Conservation (phyloP, 225 moss, liverwort and hornwort species). For the Asterella californica region DNA sequence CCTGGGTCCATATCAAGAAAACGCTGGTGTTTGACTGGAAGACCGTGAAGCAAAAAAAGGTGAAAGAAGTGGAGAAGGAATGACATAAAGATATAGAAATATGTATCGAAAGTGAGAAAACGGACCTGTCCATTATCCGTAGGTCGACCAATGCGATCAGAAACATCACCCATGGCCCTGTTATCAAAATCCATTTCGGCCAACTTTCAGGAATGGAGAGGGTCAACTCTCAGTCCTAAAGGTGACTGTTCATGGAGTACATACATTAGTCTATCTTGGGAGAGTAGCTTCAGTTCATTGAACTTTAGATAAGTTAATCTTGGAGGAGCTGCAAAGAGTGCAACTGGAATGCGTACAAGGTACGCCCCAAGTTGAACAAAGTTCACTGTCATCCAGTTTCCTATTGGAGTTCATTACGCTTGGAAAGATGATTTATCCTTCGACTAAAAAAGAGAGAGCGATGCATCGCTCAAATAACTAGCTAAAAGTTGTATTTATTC, state of each 20-base stretch:
- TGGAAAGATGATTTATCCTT: too few relatives aligned
- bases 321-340: background rate
- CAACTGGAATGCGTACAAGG: background rate
- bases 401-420: background rate
- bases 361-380: background rate
- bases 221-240: background rate
- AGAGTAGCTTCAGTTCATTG: background rate
- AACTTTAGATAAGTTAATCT: background rate
- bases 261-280: too few relatives aligned
- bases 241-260: too few relatives aligned
- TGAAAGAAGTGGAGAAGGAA: background rate
- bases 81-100: background rate
- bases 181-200: conserved; percentile 25
- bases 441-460: too few relatives aligned
- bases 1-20: background rate
- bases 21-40: background rate
- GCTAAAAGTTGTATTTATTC: too few relatives aligned
- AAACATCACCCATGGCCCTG: conserved; percentile 99
- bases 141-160: conserved; percentile 93
- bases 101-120: background rate
- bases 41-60: background rate
- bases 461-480: too few relatives aligned
- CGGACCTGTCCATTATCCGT: conserved; percentile 97
- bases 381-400: too few relatives aligned
- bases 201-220: background rate